Base-by-base conservation (phyloP, 495 filamentous ascomycete species). In the Glutinoglossum americanum region DNA sequence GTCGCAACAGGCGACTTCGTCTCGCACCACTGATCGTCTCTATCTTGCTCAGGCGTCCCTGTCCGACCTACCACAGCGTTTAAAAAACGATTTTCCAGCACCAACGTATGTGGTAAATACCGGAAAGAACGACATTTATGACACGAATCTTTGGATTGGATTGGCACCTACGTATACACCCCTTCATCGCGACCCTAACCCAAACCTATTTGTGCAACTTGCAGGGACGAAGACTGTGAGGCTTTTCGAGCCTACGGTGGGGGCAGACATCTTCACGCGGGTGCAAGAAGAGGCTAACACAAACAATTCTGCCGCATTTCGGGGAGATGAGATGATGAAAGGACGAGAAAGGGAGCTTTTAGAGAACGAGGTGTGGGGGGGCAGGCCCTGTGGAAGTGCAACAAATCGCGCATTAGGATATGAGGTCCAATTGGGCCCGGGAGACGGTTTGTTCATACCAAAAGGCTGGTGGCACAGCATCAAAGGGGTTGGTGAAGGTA, bases 391-490 rank as follows among this genome's bases (percentile, higher is more conserved):
- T 53, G 26, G 51, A 10, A 41, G 25, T 44, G 26, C 13, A 6
- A 13, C 57, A 27, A 11, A 21, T n/a, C n/a, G 2, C 9, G 19
- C n/a, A 13, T n/a, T 59, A 39, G 41, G 19, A 25, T 73, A 69
- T 60, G 80, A 92, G 61, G 81, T 75, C 11, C 57, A 62, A n/a
- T 62, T 95, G 33, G 65, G 68, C 1, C 69, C 74, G 15, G 82
- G 84, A 0, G 89, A 96, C 72, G 80, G 74, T 0, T 59, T 97
- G 47, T 96, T 90, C 65, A 89, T 98, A 57, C 92, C 90, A 0
- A 80, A 78, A 59, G 87, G 87, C 13, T 98, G 89, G 88, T 98
- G 92, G 92, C 92, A 98, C 75, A 88, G 85, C 65, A 80, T 98
- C 54, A 83, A 79, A 63, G 87, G 89, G 23, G 63, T 79, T 55